Base-by-base conservation (phyloP, 768 basidiomycete species). In the Leucocoprinus birnbaumii region DNA sequence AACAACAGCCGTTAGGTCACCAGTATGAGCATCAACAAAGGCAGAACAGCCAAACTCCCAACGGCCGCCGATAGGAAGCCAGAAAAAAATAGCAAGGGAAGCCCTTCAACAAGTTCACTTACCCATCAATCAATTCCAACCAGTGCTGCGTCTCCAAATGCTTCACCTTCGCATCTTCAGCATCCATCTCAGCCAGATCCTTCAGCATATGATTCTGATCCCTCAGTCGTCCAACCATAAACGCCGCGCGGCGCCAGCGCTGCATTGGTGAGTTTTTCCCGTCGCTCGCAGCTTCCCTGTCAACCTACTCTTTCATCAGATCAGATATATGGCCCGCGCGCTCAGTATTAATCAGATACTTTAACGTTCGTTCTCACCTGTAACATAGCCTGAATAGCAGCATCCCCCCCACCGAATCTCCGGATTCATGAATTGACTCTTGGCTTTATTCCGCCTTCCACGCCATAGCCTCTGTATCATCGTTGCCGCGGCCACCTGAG, bases 51-150 rank as follows among this genome's bases (percentile, higher is more conserved):
- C 31, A 11, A 5, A 31, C 31, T 5, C 31, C 31, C 31, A 31
- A 11, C 31, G 6, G 11, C 31, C 31, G 31, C 11, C 31, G 31
- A 31, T 11, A 11, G 31, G 34, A 19, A 19, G n/a, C n/a, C n/a
- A n/a, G 25, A 25, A 40, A 37, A 49, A 21, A 1, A 22, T 8
- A 7, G 19, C 11, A 42, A 66, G 6, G 11, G 11, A 31, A 11
- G 11, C 11, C 31, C n/a, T n/a, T n/a, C n/a, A n/a, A n/a, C n/a
- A n/a, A n/a, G 31, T 31, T 31, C 31, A 31, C 75, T 49, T 47
- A 82, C 81, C 72, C 74, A 61, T 85, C 84, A 26, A 84, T 74
- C 25, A 84, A 69, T 61, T 85, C 83, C n/a, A 85, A 66, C 80
- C 82, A 84, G 62, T 84, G 83, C 60, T 84, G 83, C 1, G 77